These are phyloP conservation scores for Cicer pinnatifidum DNA, from an alignment of 306 rosid genomes.

Conservation along the genomic window DNA sequence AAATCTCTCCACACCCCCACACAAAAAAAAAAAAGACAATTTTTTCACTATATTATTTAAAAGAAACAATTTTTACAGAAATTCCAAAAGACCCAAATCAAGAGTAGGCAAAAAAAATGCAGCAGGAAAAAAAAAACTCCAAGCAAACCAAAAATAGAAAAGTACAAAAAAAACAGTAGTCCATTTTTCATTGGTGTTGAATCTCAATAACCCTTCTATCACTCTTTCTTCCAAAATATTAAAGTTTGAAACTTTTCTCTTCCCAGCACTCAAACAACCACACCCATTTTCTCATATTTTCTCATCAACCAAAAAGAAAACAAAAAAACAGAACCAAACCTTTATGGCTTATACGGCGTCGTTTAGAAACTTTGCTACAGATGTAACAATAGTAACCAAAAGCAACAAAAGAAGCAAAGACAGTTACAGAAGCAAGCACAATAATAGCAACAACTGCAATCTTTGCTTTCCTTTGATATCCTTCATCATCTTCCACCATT, in stretches of 20 bases:
- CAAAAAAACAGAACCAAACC: conserved; percentile 44
- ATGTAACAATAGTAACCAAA: conserved; percentile 89
- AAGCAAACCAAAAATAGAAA: conserved; percentile 1
- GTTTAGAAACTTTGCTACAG: conserved; percentile 70
- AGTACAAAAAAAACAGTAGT: neutral
- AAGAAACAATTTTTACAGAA: neutral
- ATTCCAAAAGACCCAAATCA: conserved; percentile 27
- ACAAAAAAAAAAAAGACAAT: neutral
- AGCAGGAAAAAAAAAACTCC: neutral
- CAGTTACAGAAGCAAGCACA: conserved; percentile 74
- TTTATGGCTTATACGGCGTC: conserved; percentile 55
- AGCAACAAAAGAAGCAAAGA: conserved; percentile 73
- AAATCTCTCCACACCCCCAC: neutral
- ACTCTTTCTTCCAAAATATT: neutral
- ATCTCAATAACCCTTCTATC: neutral
- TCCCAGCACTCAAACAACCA: neutral
- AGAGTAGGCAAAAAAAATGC: neutral
- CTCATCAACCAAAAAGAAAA: conserved; percentile 28
- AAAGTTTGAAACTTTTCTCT: conserved; percentile 9
- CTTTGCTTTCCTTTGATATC: conserved; percentile 62
- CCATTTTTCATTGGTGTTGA: conserved; percentile 12
- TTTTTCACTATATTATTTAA: neutral
- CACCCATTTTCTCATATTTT: conserved; percentile 20
- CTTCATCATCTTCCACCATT: conserved; percentile 74
- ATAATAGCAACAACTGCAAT: conserved; percentile 58